phyloP scores from a whole-genome alignment of 1,284 basidiomycete species.

The Ganoderma multipileum region DNA sequence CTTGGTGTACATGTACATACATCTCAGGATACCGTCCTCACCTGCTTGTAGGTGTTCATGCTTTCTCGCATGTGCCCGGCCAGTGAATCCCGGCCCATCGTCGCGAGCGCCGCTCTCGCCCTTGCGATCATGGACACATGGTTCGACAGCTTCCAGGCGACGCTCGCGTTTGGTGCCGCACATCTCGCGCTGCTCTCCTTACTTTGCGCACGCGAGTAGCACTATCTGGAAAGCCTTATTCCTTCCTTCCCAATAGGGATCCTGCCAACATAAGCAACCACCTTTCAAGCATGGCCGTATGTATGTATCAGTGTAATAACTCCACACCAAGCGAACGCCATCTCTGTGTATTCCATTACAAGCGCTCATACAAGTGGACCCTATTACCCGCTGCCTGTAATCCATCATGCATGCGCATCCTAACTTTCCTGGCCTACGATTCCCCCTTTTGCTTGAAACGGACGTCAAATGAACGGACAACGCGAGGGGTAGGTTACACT shows the following conservation, averaged over 20 bases:
- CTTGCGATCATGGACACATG: conserved; percentile 55
- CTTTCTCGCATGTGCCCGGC: conserved; percentile 44
- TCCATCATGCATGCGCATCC: not conserved
- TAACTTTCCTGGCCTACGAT: not conserved
- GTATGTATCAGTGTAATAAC: not conserved
- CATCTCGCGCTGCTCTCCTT: conserved; percentile 44
- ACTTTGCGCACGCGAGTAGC: conserved; percentile 24
- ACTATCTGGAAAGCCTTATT: not conserved
- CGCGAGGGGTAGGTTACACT: not conserved
- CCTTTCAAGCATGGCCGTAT: not conserved
- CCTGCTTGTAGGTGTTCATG: conserved; percentile 39
- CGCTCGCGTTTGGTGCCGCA: conserved; percentile 45
- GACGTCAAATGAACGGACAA: not conserved
- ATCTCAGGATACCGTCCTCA: conserved; percentile 11
- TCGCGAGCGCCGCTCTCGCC: conserved; percentile 38
- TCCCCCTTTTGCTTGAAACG: not conserved
- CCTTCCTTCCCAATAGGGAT: not conserved
- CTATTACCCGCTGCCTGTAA: not conserved
- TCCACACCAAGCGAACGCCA: not conserved
- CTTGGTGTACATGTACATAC: not conserved
- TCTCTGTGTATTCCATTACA: not conserved
- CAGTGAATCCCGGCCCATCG: conserved; percentile 23
- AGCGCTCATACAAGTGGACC: not conserved
- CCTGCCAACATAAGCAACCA: not conserved
- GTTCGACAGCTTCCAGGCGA: conserved; percentile 47